These are phyloP conservation scores for Rhodotorula graminis DNA, from an alignment of 768 basidiomycete species.

Conservation along the genomic window DNA sequence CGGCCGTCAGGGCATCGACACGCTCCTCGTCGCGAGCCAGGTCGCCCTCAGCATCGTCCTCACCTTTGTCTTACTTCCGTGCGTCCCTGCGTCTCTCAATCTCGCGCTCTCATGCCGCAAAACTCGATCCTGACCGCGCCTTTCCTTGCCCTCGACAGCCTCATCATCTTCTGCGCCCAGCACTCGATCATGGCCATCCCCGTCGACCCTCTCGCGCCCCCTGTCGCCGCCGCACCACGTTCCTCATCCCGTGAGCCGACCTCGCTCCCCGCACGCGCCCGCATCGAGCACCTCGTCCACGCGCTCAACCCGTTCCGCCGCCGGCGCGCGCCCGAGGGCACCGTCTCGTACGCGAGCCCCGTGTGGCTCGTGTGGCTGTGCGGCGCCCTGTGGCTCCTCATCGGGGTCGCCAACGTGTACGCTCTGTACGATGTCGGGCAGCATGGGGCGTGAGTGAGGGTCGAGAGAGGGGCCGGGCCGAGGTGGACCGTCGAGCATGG, in stretches of 20 bases:
- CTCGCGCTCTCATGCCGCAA: neutral
- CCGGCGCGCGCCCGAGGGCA: slow-evolving; percentile 3
- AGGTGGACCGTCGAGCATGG: too few relatives aligned
- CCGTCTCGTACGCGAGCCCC: slow-evolving; percentile 19
- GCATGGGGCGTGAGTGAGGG: neutral
- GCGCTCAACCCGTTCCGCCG: slow-evolving; percentile 28
- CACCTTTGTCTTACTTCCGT: slow-evolving; percentile 31
- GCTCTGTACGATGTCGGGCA: slow-evolving; percentile 18
- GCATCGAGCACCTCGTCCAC: slow-evolving; percentile 1
- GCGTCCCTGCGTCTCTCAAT: neutral
- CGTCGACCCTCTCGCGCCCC: neutral
- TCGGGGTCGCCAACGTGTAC: slow-evolving; percentile 30
- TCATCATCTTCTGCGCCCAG: slow-evolving; percentile 33
- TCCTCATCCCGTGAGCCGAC: fast-evolving
- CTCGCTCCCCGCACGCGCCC: too few relatives aligned
- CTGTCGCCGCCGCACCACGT: neutral
- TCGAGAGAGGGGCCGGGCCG: too few relatives aligned
- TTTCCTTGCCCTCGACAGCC: neutral
- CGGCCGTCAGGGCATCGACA: slow-evolving; percentile 65
- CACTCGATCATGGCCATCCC: slow-evolving; percentile 31
- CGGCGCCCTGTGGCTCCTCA: slow-evolving; percentile 14
- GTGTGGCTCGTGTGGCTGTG: slow-evolving; percentile 21
- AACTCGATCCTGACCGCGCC: neutral
- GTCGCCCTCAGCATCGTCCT: slow-evolving; percentile 74
- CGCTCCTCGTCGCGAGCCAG: slow-evolving; percentile 78